These are phyloP conservation scores for Populus simonii DNA, from an alignment of 345 rosid genomes.

Conservation along the genomic window DNA sequence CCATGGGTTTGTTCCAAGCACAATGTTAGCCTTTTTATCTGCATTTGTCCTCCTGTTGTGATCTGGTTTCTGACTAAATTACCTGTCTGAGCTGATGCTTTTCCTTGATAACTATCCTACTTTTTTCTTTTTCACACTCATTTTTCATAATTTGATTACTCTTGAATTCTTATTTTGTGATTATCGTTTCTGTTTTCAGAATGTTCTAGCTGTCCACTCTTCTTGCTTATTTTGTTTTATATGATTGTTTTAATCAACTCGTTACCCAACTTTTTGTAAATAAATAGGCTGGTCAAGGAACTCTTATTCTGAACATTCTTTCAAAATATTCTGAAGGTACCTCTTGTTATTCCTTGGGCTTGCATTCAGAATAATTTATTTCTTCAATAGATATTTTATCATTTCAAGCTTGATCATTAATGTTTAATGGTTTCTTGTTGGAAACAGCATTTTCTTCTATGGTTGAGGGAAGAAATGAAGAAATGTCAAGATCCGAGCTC, in stretches of 20 bases:
- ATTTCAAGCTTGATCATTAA: not conserved
- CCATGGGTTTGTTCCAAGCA: not conserved
- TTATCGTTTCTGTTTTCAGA: not conserved
- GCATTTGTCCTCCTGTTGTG: not conserved
- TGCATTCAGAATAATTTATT: constrained; percentile 1
- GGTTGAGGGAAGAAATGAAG: constrained; percentile 89
- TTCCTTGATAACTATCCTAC: not conserved
- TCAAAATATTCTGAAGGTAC: constrained; percentile 92
- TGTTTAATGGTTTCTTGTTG: constrained; percentile 18
- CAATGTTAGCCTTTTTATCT: not conserved
- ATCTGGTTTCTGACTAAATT: not conserved
- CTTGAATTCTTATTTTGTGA: not conserved
- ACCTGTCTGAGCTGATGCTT: not conserved
- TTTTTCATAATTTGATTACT: not conserved
- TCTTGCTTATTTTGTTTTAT: constrained; percentile 1
- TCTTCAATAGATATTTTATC: not conserved
- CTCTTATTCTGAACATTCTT: constrained; percentile 84
- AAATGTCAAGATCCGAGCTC: constrained; percentile 88
- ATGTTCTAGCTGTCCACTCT: not conserved
- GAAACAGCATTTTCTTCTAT: constrained; percentile 77
- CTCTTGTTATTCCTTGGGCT: not conserved
- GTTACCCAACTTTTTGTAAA: constrained; percentile 11
- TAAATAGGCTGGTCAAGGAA: constrained; percentile 92
- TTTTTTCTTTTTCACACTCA: not conserved
- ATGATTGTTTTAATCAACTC: constrained; percentile 14